Base-by-base conservation (phyloP, 2,329 filamentous ascomycete genomes). In the Paraphoma chrysanthemicola region DNA sequence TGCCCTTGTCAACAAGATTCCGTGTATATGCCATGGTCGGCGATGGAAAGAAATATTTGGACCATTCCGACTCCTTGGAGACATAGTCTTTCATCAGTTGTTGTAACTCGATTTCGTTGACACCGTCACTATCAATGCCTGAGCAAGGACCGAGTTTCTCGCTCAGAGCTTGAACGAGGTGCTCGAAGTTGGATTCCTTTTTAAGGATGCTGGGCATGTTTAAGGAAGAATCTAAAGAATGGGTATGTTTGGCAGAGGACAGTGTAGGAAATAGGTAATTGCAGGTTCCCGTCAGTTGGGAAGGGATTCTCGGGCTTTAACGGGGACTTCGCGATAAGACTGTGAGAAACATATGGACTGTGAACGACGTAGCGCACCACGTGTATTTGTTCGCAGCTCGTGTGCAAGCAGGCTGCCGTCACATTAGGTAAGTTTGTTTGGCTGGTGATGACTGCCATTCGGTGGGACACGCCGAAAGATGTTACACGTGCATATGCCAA, bases 1-100 rank as follows among this genome's bases (percentile, higher is more conserved):
- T 97, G 2, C 93, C 92, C 72, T 93, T 90, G 70, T 96, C 92
- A 44, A 97, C 92, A 4, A 97, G 84, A 72, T 97, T 97, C 53
- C 93, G 82, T 11, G 93, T 97, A 76, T 97, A 97, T 1, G 85
- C 85, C 67, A 88, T 83, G 61, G 82, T 87, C 16, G 79, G 66
- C 69, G 96, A 90, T n/a, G 84, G 84, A 66, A 94, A 85, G 29
- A 90, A 91, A 77, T 91, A 97, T 60, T 82, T 83, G 51, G 79
- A 73, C 93, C 93, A 97, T 53, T 93, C 88, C 28, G 80, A 76
- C 53, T 88, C 82, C 39, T 86, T 79, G 45, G 90, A 92, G 48
- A 83, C 75, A 77, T 97, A 97, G 29, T 84, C 79, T 54, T 86
- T 79, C 92, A 97, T 96, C 61, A 94, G 77, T 28, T 81, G 79